Evolutionary conservation across 345 rosid species (phyloP).

Genomic region (Euclidium syriacum): DNA sequence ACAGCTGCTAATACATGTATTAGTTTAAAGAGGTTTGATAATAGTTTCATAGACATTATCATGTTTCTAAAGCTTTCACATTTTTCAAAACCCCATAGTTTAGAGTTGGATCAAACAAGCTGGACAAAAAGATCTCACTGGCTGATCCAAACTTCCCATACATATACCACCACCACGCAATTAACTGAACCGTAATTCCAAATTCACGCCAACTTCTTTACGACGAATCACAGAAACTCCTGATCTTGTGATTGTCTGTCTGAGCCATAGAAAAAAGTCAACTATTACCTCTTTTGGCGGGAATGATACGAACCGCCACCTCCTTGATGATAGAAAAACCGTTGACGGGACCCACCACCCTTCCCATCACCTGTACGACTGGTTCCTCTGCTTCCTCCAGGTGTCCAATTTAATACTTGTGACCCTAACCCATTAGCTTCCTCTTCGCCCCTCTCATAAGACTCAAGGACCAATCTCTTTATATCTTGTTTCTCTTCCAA

Average conservation of each 20-base stretch:
- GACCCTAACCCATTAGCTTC: conserved; percentile 71
- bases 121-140: neutral
- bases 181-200: neutral
- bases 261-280: neutral
- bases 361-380: conserved; percentile 63
- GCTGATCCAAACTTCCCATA: conserved; percentile 5
- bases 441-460: conserved; percentile 95
- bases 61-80: neutral
- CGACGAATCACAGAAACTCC: neutral
- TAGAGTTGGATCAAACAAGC: conserved; percentile 7
- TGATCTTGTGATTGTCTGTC: neutral
- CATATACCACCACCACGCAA: conserved; percentile 12
- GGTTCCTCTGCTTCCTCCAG: conserved; percentile 46
- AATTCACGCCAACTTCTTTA: neutral
- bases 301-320: conserved; percentile 68
- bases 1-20: too few species aligned
- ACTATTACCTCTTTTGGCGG: conserved; percentile 18
- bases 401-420: conserved; percentile 69
- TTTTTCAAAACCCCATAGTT: conserved; percentile 8
- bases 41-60: too few species aligned
- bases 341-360: conserved; percentile 58
- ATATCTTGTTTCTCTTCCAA: conserved; percentile 97
- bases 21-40: too few species aligned
- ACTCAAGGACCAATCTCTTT: conserved; percentile 91
- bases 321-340: conserved; percentile 62